These are phyloP conservation scores for Erucastrum elatum DNA, from an alignment of 345 rosid species.

Conservation along the genomic window DNA sequence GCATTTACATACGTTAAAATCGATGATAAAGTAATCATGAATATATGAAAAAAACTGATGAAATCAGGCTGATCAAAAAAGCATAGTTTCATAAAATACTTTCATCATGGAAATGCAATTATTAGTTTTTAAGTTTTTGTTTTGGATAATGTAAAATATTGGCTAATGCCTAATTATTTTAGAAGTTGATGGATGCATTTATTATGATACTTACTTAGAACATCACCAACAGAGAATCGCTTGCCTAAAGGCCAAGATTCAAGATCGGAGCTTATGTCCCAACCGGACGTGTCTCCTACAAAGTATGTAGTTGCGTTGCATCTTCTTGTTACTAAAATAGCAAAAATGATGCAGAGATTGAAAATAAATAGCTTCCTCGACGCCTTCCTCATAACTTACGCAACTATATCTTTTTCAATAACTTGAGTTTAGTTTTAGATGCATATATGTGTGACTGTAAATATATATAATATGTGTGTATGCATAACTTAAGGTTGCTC, in stretches of 20 bases:
- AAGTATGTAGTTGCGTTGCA: constrained; percentile 59
- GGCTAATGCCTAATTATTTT: not conserved
- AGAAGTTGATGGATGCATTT: not conserved
- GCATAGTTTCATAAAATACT: too few species aligned
- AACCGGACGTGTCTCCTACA: constrained; percentile 84
- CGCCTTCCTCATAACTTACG: constrained; percentile 21
- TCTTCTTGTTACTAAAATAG: constrained; percentile 29
- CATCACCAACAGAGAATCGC: constrained; percentile 74
- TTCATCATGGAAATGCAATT: not conserved
- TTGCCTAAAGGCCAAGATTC: constrained; percentile 70
- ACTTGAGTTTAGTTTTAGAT: not conserved
- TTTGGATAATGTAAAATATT: not conserved
- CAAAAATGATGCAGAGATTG: constrained; percentile 31
- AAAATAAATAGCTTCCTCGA: constrained; percentile 39
- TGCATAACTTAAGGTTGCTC: constrained; percentile 31
- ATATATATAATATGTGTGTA: constrained; percentile 6
- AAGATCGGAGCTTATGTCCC: constrained; percentile 88
- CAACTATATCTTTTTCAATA: not conserved
- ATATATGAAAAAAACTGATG: not conserved
- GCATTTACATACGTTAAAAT: not conserved
- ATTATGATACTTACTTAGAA: constrained; percentile 49
- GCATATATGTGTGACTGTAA: not conserved
- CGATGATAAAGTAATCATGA: not conserved
- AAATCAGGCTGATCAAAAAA: too few species aligned
- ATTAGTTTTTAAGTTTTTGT: not conserved